Percentiles rank a stretch among this genome's conserved stretches.
Evolutionary conservation across 2,329 filamentous ascomycete species (phyloP).

Genomic region (Nigrospora osmanthi): DNA sequence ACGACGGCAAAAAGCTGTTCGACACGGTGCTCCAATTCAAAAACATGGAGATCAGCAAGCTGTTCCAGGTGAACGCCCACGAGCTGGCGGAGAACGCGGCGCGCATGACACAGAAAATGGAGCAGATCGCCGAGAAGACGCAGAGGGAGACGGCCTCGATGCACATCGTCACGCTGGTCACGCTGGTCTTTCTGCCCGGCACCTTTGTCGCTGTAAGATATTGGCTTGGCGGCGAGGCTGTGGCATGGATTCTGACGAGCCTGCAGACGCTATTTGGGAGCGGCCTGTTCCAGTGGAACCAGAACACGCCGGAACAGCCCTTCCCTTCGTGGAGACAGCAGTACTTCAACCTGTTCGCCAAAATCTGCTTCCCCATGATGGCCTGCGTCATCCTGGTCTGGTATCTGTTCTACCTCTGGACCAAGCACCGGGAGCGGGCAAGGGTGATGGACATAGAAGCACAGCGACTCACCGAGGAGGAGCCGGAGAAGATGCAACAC

Average conservation of each 20-base stretch:
- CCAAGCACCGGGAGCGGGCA: neutral
- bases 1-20: too few relatives aligned
- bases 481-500: too few relatives aligned
- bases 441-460: too few relatives aligned
- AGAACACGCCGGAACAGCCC: neutral
- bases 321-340: neutral
- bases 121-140: conserved; percentile 38
- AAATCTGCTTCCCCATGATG: neutral
- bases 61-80: conserved; percentile 2
- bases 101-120: conserved; percentile 19
- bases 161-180: conserved; percentile 7
- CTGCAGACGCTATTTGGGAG: conserved; percentile 5
- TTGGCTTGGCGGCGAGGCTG: neutral
- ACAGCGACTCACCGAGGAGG: too few relatives aligned
- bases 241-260: neutral
- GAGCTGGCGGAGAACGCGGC: conserved; percentile 9
- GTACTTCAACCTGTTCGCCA: neutral
- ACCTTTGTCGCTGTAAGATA: conserved; percentile 7
- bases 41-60: conserved; percentile 22
- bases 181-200: conserved; percentile 6
- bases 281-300: neutral
- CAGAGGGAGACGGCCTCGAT: conserved; percentile 23
- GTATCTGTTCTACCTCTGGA: neutral
- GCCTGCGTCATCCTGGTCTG: neutral
- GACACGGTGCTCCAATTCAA: conserved; percentile 17